Percentiles rank a stretch among this genome's conserved stretches.
These are phyloP conservation scores for Neurospora sp. DNA, from an alignment of 2,329 filamentous ascomycete genomes.

Conservation along the genomic window DNA sequence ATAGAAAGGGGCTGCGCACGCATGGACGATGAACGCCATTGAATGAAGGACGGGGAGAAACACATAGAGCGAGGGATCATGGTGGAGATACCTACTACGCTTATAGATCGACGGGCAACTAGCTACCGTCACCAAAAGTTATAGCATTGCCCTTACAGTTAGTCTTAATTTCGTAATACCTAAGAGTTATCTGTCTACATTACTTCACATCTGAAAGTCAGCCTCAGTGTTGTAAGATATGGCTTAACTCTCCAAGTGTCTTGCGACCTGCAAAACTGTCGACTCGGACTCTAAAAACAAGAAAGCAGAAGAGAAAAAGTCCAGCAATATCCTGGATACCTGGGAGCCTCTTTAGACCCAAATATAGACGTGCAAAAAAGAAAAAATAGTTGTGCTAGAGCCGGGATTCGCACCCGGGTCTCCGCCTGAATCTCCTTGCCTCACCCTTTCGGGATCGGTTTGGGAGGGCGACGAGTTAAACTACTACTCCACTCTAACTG, in stretches of 20 bases:
- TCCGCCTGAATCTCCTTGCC: constrained; percentile 6
- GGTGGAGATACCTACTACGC: neutral
- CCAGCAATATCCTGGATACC: neutral
- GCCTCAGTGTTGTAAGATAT: neutral
- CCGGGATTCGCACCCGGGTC: constrained; percentile 18
- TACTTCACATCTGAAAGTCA: neutral
- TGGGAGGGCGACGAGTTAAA: constrained; percentile 16
- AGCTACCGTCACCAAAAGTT: neutral
- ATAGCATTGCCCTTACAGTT: neutral
- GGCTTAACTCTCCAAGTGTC: neutral
- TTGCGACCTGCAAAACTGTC: neutral
- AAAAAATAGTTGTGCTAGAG: constrained; percentile 7
- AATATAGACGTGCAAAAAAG: neutral
- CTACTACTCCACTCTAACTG: constrained; percentile 14
- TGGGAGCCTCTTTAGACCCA: rapidly evolving
- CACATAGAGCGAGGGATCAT: neutral
- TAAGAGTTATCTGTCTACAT: neutral
- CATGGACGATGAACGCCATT: neutral
- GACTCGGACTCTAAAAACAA: neutral
- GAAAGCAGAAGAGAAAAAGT: neutral
- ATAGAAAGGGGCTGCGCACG: neutral
- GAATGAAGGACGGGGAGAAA: neutral
- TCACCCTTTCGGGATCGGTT: neutral
- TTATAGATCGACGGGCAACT: neutral
- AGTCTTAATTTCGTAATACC: neutral